Evolutionary conservation across 768 basidiomycete genomes (phyloP).

Genomic region (Mrakia blollopis): DNA sequence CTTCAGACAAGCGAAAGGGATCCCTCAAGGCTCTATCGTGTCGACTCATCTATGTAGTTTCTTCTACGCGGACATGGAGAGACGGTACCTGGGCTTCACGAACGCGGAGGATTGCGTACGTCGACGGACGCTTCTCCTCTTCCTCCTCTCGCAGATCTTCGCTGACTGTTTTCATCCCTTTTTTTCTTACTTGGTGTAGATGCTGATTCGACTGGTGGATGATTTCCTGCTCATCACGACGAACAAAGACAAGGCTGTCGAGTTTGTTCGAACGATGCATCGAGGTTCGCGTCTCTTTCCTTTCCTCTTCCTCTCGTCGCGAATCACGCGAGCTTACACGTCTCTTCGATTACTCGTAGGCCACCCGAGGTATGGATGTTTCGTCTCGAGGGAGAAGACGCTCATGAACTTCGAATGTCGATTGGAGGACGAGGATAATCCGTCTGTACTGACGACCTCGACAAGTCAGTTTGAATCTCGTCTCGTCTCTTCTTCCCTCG

Average conservation of each 20-base stretch:
- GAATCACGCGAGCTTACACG: too few species aligned
- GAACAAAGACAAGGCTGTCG: slow-evolving; percentile 22
- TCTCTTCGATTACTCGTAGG: slow-evolving; percentile 46
- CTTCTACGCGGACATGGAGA: slow-evolving; percentile 90
- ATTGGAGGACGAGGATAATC: slow-evolving; percentile 19
- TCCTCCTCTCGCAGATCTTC: neutral
- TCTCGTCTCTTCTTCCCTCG: neutral
- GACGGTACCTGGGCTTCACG: slow-evolving; percentile 51
- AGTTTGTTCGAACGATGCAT: slow-evolving; percentile 32
- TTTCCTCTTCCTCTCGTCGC: neutral
- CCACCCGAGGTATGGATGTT: slow-evolving; percentile 91
- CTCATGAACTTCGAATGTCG: slow-evolving; percentile 66
- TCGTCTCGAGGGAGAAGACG: slow-evolving; percentile 82
- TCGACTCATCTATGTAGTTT: slow-evolving; percentile 81
- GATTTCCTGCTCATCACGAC: slow-evolving; percentile 89
- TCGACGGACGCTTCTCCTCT: slow-evolving; percentile 9
- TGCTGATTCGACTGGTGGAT: slow-evolving; percentile 80
- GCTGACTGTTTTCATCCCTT: neutral
- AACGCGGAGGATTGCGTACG: slow-evolving; percentile 61
- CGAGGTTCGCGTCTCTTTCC: neutral
- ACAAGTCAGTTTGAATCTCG: neutral
- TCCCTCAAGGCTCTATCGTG: slow-evolving; percentile 96
- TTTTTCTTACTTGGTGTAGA: slow-evolving; percentile 46
- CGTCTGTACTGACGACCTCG: slow-evolving; percentile 10
- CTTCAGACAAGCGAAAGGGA: slow-evolving; percentile 85